phyloP scores from a whole-genome alignment of 2,329 filamentous ascomycete species.

The Arthroderma sp. region DNA sequence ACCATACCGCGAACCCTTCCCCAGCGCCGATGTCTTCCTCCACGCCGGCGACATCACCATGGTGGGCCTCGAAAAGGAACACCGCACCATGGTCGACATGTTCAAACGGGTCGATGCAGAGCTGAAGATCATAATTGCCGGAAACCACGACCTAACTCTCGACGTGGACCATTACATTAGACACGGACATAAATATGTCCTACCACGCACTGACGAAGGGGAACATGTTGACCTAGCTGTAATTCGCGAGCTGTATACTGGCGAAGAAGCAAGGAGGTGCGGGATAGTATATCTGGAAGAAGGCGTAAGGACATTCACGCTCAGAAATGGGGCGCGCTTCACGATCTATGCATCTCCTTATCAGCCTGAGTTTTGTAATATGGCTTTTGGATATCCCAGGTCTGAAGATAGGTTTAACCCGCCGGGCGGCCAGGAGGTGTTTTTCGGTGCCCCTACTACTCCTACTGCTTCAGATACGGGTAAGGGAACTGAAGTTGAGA shows the following conservation, averaged over 20 bases:
- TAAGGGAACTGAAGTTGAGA: slow-evolving; percentile 15
- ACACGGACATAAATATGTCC: slow-evolving; percentile 11
- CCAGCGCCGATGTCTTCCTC: slow-evolving; percentile 37
- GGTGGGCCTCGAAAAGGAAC: slow-evolving; percentile 30
- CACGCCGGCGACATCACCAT: slow-evolving; percentile 43
- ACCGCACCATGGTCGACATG: slow-evolving; percentile 27
- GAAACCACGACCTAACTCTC: slow-evolving; percentile 41
- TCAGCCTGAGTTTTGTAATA: slow-evolving; percentile 43
- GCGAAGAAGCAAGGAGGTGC: slow-evolving; percentile 28
- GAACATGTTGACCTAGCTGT: slow-evolving; percentile 13
- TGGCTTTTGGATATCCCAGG: slow-evolving; percentile 43
- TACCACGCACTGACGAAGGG: too few species aligned
- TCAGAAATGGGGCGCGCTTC: slow-evolving; percentile 39
- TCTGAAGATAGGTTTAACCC: slow-evolving; percentile 43
- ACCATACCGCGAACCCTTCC: slow-evolving; percentile 33
- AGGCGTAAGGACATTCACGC: slow-evolving; percentile 35
- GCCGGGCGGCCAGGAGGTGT: slow-evolving; percentile 35
- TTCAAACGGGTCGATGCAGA: slow-evolving; percentile 34
- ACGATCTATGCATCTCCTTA: slow-evolving; percentile 42
- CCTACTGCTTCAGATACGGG: slow-evolving; percentile 21
- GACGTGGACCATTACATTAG: slow-evolving; percentile 33
- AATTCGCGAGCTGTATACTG: slow-evolving; percentile 36
- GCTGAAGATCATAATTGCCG: slow-evolving; percentile 42
- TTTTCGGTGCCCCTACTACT: slow-evolving; percentile 30
- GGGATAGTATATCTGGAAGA: slow-evolving; percentile 41